Conservation (phyloP, 2,329 filamentous ascomycete genomes). For the Lomentospora prolificans region DNA sequence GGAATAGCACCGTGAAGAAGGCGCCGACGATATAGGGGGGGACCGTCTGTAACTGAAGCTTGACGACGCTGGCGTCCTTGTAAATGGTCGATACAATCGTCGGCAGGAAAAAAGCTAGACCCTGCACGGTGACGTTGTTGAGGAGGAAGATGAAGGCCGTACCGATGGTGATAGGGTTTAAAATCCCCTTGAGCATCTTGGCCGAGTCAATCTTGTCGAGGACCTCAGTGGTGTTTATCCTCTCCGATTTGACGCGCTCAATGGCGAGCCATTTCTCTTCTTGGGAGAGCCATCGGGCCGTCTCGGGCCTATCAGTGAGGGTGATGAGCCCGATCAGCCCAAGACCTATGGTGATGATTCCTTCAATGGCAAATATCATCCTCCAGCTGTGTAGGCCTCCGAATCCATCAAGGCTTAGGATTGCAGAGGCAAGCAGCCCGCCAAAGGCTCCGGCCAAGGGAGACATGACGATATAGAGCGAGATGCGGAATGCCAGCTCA, state of each 20-base stretch:
- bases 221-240: conserved; percentile 48
- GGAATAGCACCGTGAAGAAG: conserved; percentile 54
- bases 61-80: conserved; percentile 32
- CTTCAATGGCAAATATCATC: conserved; percentile 64
- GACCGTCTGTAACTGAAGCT: conserved; percentile 60
- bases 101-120: conserved; percentile 55
- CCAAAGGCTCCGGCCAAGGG: conserved; percentile 64
- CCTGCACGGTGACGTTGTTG: conserved; percentile 58
- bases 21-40: conserved; percentile 61
- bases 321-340: conserved; percentile 53
- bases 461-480: conserved; percentile 61
- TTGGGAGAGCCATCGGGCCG: conserved; percentile 53
- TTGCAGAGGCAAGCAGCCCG: conserved; percentile 54
- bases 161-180: conserved; percentile 45
- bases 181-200: conserved; percentile 49
- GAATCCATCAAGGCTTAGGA: conserved; percentile 50
- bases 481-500: conserved; percentile 56
- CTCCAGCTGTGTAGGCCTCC: conserved; percentile 49
- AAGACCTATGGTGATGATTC: conserved; percentile 45
- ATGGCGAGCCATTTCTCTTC: conserved; percentile 59
- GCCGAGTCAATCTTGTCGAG: conserved; percentile 49
- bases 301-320: conserved; percentile 59
- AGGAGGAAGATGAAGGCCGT: conserved; percentile 51
- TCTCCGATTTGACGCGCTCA: conserved; percentile 57
- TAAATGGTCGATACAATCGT: conserved; percentile 44